Evolutionary conservation across 306 rosid genomes (phyloP), one percentile per base, ranked within the genome.

Genomic region (Corylus avellana): DNA sequence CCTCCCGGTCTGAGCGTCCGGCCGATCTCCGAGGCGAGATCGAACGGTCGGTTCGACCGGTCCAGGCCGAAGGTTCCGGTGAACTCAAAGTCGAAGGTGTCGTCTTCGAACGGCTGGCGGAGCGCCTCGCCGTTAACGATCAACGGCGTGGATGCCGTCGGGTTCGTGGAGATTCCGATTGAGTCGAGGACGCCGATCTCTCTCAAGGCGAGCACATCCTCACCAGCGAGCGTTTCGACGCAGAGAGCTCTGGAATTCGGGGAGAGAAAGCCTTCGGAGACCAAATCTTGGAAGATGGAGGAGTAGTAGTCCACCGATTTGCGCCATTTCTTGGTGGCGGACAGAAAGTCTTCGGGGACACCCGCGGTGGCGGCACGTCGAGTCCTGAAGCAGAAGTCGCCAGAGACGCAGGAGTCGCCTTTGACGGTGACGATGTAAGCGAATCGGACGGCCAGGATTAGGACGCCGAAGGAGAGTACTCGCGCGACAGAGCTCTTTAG

Each of bases 1-100:
- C 91, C 96, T 7, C 91, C 86, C 1, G 66, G 90, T 27, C 83
- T 82, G 4, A 91, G 89, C 0, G 93, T 91, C 68, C 89, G 66
- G 54, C 79, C 12, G 3, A 86, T 78, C 71, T 89, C 89, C 1
- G n/a, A 57, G 5, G 90, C 86, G 37, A 86, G 83, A 73, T 78
- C 80, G 18, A 73, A 80, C 2, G 84, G 83, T 18, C 20, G 49
- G 2, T 20, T 29, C 0, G 84, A 83, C 13, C 35, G 53, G 11
- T 84, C 86, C 2, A 88, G 67, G 7, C 73, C 47, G 11, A 75
- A 81, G 47, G 58, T 80, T 0, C 86, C 81, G 64, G 86, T 75
- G 82, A 89, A 91, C 37, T 77, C 90, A 17, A 91, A 88, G 67
- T 86, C 90, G 75, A 83, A 88, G 4, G 81, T 5, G 5, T 86